Base-by-base conservation (phyloP, 768 basidiomycete species). In the Sutorius australiensis region DNA sequence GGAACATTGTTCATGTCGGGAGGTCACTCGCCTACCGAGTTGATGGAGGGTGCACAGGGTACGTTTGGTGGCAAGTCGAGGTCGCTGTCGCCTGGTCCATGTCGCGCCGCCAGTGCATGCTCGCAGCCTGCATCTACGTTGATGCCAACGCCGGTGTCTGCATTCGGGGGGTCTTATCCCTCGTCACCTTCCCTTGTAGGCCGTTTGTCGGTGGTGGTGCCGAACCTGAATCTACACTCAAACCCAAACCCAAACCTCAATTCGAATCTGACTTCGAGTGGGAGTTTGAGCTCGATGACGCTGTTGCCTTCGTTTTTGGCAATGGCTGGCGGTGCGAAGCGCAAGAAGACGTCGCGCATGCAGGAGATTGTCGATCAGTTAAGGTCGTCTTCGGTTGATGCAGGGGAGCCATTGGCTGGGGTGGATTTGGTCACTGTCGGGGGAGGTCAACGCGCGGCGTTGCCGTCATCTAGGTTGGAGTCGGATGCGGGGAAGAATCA, bases 311-410 rank as follows among this genome's bases (percentile, higher is more conserved):
- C 66, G 0, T 67, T 67, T 48, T 45, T 67, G 12, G 52, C 63
- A 13, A 59, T 58, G 16, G 19, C 61, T 24, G 38, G 36, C 33
- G 21, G 48, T 42, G 24, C 24, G 39, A 64, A 66, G 31, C 54
- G 62, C 12, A 67, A 67, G 55, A 68, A 57, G 56, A 14, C 53
- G 10, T 67, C 66, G 27, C 55, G 61, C 38, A 67, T 66, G 53
- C 61, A 63, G n/a, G 65, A 68, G 53, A 68, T 67, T 34, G 61
- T 67, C 1, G 65, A 67, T 47, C 57, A 53, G 36, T n/a, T 67
- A 53, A 57, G 63, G 49, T 66, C 61, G 38, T 61, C 56, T 40
- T 64, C 63, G 34, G 47, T 67, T 9, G 64, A 65, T 51, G 50
- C 30, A 10, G 64, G 48, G 55, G 51, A 17, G 33, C 38, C 38